phyloP scores from a whole-genome alignment of 2,329 filamentous ascomycete genomes.

The Aspergillus viridinutans region DNA sequence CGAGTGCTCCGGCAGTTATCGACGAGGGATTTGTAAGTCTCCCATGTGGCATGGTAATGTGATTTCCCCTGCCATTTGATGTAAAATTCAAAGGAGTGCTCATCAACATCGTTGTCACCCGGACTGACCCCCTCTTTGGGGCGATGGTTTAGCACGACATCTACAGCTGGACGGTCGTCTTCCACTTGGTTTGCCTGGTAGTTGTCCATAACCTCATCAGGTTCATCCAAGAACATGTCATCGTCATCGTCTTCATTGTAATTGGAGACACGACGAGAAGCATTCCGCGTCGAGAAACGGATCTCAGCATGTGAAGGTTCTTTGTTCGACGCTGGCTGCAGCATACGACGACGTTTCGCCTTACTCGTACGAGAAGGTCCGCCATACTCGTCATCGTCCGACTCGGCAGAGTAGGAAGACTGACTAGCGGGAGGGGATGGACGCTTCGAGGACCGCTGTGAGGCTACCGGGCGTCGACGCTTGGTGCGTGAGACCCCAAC shows the following conservation, averaged over 20 bases:
- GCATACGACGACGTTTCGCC: slow-evolving; percentile 69
- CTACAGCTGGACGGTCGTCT: slow-evolving; percentile 79
- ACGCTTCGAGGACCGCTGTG: slow-evolving; percentile 48
- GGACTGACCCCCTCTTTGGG: slow-evolving; percentile 62
- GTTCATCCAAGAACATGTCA: slow-evolving; percentile 52
- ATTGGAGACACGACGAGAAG: slow-evolving; percentile 69
- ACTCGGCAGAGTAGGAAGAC: slow-evolving; percentile 67
- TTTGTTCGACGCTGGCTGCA: slow-evolving; percentile 60
- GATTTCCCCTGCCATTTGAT: slow-evolving; percentile 98
- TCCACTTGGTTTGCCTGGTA: slow-evolving; percentile 66
- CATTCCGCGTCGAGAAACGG: slow-evolving; percentile 84
- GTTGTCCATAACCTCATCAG: slow-evolving; percentile 61
- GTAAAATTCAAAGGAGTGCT: slow-evolving; percentile 78
- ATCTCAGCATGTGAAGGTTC: slow-evolving; percentile 71
- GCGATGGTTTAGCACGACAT: slow-evolving; percentile 84
- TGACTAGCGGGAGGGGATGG: slow-evolving; percentile 45
- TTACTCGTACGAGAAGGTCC: slow-evolving; percentile 68
- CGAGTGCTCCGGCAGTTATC: slow-evolving; percentile 73
- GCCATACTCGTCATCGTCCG: slow-evolving; percentile 68
- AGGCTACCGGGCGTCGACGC: slow-evolving; percentile 51
- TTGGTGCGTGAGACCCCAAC: slow-evolving; percentile 50
- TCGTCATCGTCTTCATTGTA: slow-evolving; percentile 65
- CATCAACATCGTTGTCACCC: slow-evolving; percentile 26
- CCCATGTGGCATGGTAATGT: slow-evolving; percentile 94
- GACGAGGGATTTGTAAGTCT: slow-evolving; percentile 68